Evolutionary conservation across 495 filamentous ascomycete genomes (phyloP).

Genomic region (Hyaloscypha hepaticicola): DNA sequence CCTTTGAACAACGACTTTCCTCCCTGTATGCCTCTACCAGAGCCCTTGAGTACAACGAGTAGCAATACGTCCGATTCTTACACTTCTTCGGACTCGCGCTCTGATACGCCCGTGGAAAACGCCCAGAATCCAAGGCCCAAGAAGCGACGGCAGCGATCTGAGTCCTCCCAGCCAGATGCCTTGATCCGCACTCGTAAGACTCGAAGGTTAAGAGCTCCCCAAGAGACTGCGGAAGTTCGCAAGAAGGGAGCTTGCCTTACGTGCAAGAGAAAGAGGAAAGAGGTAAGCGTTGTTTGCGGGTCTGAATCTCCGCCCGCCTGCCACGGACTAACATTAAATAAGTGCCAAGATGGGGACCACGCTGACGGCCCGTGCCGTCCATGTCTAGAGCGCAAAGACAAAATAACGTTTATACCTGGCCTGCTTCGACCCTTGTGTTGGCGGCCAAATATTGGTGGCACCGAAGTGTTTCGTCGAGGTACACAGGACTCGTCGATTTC

Average conservation of each 20-base stretch:
- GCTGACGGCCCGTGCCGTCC: slow-evolving; percentile 15
- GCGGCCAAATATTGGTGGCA: slow-evolving; percentile 20
- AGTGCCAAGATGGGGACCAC: slow-evolving; percentile 23
- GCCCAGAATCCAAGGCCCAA: not conserved
- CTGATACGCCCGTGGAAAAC: not conserved
- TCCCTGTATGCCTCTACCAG: too few species aligned
- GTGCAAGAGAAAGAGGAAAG: slow-evolving; percentile 14
- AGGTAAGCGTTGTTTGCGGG: not conserved
- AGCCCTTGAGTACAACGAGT: not conserved
- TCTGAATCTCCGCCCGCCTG: not conserved
- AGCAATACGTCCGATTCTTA: slow-evolving; percentile 3
- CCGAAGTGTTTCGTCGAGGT: slow-evolving; percentile 22
- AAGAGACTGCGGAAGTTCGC: slow-evolving; percentile 16
- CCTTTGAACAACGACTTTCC: not conserved
- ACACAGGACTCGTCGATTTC: not conserved
- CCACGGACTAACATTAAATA: not conserved
- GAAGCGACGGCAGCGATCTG: slow-evolving; percentile 9
- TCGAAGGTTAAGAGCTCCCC: slow-evolving; percentile 12
- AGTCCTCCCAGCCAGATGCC: slow-evolving; percentile 1
- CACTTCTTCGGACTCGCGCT: not conserved
- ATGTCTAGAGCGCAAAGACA: slow-evolving; percentile 6
- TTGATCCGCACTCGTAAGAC: slow-evolving; percentile 15
- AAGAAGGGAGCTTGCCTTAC: slow-evolving; percentile 15
- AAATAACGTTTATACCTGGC: slow-evolving; percentile 14
- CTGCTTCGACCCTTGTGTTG: slow-evolving; percentile 20